Evolutionary conservation across 176 grass and related monocot genomes (phyloP).

Genomic region (Rhipidocladum racemiflorum): DNA sequence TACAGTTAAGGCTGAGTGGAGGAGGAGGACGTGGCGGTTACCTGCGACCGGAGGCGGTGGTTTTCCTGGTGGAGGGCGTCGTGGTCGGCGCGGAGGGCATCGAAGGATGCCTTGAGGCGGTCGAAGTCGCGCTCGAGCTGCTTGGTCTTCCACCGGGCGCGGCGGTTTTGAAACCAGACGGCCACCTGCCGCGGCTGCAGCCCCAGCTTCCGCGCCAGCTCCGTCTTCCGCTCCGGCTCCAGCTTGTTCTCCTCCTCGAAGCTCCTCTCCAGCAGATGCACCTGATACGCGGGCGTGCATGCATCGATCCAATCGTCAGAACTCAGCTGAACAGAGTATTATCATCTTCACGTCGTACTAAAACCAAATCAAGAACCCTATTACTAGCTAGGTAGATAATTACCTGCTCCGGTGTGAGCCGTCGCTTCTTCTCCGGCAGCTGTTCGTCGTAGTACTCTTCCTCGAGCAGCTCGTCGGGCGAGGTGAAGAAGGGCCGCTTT

Average conservation of each 20-base stretch:
- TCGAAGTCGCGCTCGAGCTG: constrained; percentile 96
- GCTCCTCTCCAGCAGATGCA: constrained; percentile 72
- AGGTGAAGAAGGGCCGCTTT: constrained; percentile 89
- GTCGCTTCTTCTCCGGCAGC: constrained; percentile 94
- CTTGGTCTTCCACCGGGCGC: constrained; percentile 98
- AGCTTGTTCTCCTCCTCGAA: constrained; percentile 97
- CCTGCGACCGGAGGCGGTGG: constrained; percentile 69
- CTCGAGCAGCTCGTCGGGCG: constrained; percentile 80
- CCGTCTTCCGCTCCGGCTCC: constrained; percentile 95
- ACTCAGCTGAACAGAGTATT: constrained; percentile 1
- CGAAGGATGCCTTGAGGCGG: constrained; percentile 84
- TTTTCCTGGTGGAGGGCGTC: constrained; percentile 82
- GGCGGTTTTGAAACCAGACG: constrained; percentile 99
- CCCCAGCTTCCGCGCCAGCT: constrained; percentile 83
- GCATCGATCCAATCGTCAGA: constrained; percentile 10
- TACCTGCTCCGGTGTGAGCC: constrained; percentile 93
- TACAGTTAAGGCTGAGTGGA: background rate
- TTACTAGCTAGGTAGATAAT: background rate
- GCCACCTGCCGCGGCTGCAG: constrained; percentile 95
- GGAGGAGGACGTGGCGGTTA: background rate
- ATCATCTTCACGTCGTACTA: background rate
- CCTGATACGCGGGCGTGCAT: constrained; percentile 32
- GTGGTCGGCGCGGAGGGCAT: constrained; percentile 76
- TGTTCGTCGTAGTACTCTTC: constrained; percentile 99
- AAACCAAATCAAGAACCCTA: background rate